A percentile compares a stretch with the other conserved stretches of the same genome.
phyloP scores from a whole-genome alignment of 164 flowering plant species.

The Macadamia integrifolia region DNA sequence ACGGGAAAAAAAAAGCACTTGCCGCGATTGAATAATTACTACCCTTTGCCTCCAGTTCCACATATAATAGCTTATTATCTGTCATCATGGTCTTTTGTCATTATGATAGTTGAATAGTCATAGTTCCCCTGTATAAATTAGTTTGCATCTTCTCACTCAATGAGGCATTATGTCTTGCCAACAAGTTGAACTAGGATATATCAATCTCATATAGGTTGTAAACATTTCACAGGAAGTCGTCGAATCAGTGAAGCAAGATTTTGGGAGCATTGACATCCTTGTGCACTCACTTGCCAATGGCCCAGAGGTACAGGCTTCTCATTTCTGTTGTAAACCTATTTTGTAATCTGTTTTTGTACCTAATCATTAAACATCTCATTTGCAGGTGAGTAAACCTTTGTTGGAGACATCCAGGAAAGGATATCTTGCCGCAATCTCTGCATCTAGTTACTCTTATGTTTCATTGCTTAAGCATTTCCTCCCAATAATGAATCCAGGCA shows the following conservation, averaged over 20 bases:
- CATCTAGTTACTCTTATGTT: conserved; percentile 91
- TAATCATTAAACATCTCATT: background rate
- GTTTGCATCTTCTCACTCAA: too few relatives aligned
- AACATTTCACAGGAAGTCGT: conserved; percentile 68
- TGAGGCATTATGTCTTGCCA: too few relatives aligned
- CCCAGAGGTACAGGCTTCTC: conserved; percentile 63
- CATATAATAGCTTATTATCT: too few relatives aligned
- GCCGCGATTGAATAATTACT: too few relatives aligned
- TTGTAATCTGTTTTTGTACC: background rate
- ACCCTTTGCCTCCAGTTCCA: too few relatives aligned
- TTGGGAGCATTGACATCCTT: conserved; percentile 95
- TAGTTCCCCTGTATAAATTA: too few relatives aligned
- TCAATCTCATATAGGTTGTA: background rate
- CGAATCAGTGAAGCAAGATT: conserved; percentile 79
- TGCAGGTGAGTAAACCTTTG: conserved; percentile 86
- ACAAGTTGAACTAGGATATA: too few relatives aligned
- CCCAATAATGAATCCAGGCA: conserved; percentile 97
- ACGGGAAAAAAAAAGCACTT: too few relatives aligned
- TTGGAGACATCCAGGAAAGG: conserved; percentile 91
- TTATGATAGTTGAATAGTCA: too few relatives aligned
- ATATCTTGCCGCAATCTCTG: conserved; percentile 92
- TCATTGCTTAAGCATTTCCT: conserved; percentile 86
- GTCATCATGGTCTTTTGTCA: too few relatives aligned
- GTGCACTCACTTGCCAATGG: conserved; percentile 99
- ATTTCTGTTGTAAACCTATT: background rate